A percentile compares a stretch with the other conserved stretches of the same genome.
Conservation (phyloP, 1,284 basidiomycete genomes). For the Trichosporon coremiiforme region DNA sequence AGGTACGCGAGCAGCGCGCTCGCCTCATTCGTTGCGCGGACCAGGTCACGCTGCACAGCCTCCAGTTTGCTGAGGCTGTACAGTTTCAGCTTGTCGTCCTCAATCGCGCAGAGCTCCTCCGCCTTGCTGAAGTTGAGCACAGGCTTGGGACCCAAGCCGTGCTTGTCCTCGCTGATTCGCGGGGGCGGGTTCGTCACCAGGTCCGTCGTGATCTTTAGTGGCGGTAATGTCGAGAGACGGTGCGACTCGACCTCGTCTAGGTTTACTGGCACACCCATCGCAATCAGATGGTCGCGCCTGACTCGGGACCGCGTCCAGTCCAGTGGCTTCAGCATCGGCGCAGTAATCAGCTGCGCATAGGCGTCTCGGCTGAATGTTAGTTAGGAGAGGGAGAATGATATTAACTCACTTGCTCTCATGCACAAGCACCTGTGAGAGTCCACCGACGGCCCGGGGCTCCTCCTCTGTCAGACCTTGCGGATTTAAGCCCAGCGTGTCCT, state of each 20-base stretch:
- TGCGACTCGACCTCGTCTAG: slow-evolving; percentile 82
- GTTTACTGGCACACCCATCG: slow-evolving; percentile 88
- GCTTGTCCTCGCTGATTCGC: slow-evolving; percentile 61
- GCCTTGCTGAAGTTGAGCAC: slow-evolving; percentile 68
- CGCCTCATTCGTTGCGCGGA: slow-evolving; percentile 68
- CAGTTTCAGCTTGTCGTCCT: slow-evolving; percentile 67
- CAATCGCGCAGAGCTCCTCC: slow-evolving; percentile 67
- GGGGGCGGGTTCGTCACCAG: slow-evolving; percentile 39
- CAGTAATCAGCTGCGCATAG: slow-evolving; percentile 64
- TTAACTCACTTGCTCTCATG: slow-evolving; percentile 66
- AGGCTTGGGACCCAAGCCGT: slow-evolving; percentile 71
- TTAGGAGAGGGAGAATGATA: too few relatives aligned
- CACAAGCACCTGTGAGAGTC: slow-evolving; percentile 73
- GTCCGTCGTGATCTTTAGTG: slow-evolving; percentile 73
- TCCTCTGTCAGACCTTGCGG: slow-evolving; percentile 67
- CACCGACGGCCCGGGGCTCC: slow-evolving; percentile 74
- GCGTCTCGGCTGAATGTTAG: slow-evolving; percentile 67
- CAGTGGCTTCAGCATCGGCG: slow-evolving; percentile 66
- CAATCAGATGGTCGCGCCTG: slow-evolving; percentile 81
- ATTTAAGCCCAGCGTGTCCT: slow-evolving; percentile 65
- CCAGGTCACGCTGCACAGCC: slow-evolving; percentile 67
- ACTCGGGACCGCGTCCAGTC: slow-evolving; percentile 90
- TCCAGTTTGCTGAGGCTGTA: slow-evolving; percentile 69
- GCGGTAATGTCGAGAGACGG: slow-evolving; percentile 70
- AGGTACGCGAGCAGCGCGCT: slow-evolving; percentile 75